These are phyloP conservation scores for Rauvolfia tetraphylla DNA, from an alignment of 257 asterid species.

Conservation along the genomic window DNA sequence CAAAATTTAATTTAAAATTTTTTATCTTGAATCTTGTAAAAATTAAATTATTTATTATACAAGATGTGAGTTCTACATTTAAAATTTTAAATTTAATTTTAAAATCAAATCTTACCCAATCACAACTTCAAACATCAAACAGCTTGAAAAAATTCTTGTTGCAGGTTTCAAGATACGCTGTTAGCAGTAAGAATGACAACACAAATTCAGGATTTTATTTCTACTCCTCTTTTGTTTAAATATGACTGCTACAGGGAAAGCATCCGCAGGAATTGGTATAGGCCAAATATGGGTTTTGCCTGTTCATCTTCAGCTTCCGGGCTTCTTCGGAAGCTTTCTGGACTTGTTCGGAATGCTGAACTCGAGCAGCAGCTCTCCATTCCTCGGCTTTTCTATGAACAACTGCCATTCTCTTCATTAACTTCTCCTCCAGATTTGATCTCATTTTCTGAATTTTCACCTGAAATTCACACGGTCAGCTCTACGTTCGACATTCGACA, in stretches of 20 bases:
- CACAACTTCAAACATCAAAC: too few relatives aligned
- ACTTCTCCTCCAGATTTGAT: conserved; percentile 77
- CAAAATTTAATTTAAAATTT: too few relatives aligned
- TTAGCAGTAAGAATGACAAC: background rate
- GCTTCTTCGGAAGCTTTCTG: conserved; percentile 50
- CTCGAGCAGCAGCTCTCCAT: conserved; percentile 68
- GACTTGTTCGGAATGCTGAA: conserved; percentile 76
- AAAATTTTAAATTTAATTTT: too few relatives aligned
- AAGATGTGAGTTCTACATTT: too few relatives aligned
- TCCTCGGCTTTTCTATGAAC: conserved; percentile 95
- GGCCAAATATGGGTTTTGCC: conserved; percentile 38
- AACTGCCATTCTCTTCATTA: conserved; percentile 87
- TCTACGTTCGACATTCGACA: background rate
- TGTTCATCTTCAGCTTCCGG: conserved; percentile 34
- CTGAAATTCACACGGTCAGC: conserved; percentile 26
- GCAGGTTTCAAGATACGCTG: background rate
- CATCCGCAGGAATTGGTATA: conserved; percentile 64
- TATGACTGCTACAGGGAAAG: conserved; percentile 69
- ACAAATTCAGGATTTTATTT: background rate
- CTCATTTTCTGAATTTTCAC: conserved; percentile 94
- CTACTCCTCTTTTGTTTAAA: background rate
- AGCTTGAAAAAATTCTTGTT: background rate
- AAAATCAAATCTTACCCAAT: too few relatives aligned
- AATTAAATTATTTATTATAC: too few relatives aligned
- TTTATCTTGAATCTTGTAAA: too few relatives aligned